phyloP scores from a whole-genome alignment of 1,284 basidiomycete genomes.

The Butyriboletus regius region DNA sequence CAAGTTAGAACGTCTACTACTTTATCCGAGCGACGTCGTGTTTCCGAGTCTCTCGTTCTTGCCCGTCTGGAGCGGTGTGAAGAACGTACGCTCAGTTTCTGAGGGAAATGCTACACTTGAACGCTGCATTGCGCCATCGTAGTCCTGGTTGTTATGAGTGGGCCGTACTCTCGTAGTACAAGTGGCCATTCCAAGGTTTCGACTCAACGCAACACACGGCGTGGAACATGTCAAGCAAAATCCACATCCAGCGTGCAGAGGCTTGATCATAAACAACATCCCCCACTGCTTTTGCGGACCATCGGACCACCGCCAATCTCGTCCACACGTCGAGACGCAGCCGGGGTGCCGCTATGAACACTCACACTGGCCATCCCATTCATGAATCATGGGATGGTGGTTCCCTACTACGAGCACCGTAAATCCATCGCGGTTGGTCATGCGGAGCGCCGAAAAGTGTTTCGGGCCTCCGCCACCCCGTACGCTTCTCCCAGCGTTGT shows the following conservation, averaged over 20 bases:
- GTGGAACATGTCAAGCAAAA: no score
- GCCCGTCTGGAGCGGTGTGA: no score
- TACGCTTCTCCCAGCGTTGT: background rate
- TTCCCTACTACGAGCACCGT: background rate
- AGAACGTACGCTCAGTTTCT: no score
- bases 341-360: no score
- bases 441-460: background rate
- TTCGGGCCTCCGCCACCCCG: background rate
- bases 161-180: no score
- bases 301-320: background rate
- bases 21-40: background rate
- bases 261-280: background rate
- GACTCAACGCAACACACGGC: no score
- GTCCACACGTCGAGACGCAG: background rate
- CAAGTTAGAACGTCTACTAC: background rate
- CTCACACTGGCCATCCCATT: background rate
- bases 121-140: no score
- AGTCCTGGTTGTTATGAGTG: background rate
- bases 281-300: background rate
- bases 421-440: background rate
- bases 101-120: background rate
- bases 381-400: no score
- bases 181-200: no score
- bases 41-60: background rate
- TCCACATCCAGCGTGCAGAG: background rate